Base-by-base conservation (phyloP, 2,329 filamentous ascomycete species). In the Didymosphaeria variabile region DNA sequence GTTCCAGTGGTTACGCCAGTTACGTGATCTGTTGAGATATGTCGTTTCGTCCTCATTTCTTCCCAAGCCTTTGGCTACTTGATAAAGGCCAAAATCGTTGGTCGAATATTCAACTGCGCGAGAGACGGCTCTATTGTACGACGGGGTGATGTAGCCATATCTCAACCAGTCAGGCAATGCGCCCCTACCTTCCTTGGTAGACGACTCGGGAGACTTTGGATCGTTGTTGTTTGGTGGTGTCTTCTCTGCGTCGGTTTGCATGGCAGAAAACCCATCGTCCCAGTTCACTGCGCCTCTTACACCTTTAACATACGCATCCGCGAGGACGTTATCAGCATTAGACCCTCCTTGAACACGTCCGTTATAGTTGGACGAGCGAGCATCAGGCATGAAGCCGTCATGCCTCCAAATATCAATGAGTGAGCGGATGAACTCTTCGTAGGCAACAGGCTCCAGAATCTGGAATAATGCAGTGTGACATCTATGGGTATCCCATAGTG, bases 1-100 rank as follows among this genome's bases (percentile, higher is more conserved):
- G 71, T 91, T 88, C 89, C 88, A 92, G 65, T 91, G 89, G 69
- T 91, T 91, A 17, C 87, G 83, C 90, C 90, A 92, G 68, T 91
- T 89, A 10, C 84, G 81, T 0, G 88, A 90, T 9, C 89, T 85
- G 49, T 84, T 79, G 29, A 91, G 80, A 66, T 91, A 92, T 56
- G 82, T 88, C 2, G 77, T 63, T 3, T 86, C 84, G 45, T 89
- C 86, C 0, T 77, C 76, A 0, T 68, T 59, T 50, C 84, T 83
- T 1, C 81, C 82, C 2, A 91, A 76, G 0, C 88, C 88, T 1
- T 70, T 75, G 3, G 90, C 90, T 12, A 92, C 87, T 70, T 89
- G 86, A 61, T 87, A 85, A 3, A 92, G 78, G 0, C 82, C 84
- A 66, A 91, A 92, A 72, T 92, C 90, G 70, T 92, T 91, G 46